Evolutionary conservation across 768 basidiomycete genomes (phyloP).

Genomic region (Cystobasidium tubakii): DNA sequence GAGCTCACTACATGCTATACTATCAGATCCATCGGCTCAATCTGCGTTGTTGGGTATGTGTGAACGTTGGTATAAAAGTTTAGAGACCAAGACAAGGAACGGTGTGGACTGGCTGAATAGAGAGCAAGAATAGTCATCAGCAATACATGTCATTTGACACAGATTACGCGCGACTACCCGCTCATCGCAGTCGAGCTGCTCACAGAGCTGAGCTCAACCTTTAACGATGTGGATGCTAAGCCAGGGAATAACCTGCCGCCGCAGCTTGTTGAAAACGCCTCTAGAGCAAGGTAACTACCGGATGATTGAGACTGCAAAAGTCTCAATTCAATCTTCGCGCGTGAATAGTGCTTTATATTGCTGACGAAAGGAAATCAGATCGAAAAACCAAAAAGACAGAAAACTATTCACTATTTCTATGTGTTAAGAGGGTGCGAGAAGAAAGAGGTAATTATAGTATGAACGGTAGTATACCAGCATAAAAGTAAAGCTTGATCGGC

Average conservation of each 20-base stretch:
- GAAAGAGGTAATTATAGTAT: background rate
- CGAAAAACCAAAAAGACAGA: background rate
- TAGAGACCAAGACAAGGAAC: constrained; percentile 29
- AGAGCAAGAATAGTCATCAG: constrained; percentile 17
- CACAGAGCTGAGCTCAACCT: no score
- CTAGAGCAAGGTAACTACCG: no score
- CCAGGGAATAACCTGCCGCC: no score
- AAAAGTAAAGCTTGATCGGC: no score
- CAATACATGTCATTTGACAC: background rate
- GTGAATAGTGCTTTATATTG: background rate
- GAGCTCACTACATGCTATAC: constrained; percentile 16
- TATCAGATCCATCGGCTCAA: constrained; percentile 23
- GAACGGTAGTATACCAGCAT: no score
- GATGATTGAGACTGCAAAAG: no score
- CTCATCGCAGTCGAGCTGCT: no score
- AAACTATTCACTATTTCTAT: background rate
- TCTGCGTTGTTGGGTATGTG: constrained; percentile 25
- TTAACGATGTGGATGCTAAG: no score
- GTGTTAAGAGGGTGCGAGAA: background rate
- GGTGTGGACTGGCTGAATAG: constrained; percentile 29
- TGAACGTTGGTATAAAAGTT: constrained; percentile 32
- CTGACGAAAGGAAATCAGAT: background rate
- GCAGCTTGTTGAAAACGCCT: no score
- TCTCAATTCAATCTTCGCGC: no score
- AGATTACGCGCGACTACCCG: no score